phyloP scores from a whole-genome alignment of 768 basidiomycete genomes.

The Termitomyces eurrhizus region DNA sequence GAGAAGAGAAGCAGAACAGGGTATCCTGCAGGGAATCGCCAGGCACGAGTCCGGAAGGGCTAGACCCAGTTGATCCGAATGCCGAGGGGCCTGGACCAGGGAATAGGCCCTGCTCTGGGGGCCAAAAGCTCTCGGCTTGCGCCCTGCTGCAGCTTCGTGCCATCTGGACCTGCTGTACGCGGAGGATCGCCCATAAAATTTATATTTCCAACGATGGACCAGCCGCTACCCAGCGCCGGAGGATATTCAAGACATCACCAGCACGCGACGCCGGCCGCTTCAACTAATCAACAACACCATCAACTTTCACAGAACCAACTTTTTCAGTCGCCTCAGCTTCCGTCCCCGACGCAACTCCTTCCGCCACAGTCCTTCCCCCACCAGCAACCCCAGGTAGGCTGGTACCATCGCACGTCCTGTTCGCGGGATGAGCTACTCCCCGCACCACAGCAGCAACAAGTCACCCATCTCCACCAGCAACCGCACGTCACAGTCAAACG shows the following conservation, averaged over 20 bases:
- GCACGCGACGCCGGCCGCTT: not conserved
- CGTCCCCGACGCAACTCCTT: not conserved
- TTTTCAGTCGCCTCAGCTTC: not conserved
- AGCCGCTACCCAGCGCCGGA: not conserved
- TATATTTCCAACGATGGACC: not conserved
- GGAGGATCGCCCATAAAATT: not conserved
- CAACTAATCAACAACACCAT: not conserved
- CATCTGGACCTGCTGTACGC: not conserved
- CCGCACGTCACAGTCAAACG: conserved; percentile 20
- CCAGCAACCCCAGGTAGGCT: not conserved
- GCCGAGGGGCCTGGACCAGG: not conserved
- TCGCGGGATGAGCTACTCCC: conserved; percentile 37
- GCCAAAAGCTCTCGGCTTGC: not conserved
- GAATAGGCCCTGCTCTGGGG: not conserved
- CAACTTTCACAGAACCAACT: not conserved
- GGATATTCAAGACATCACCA: conserved; percentile 1
- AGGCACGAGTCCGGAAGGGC: not conserved
- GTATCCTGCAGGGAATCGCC: not conserved
- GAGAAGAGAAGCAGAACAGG: not conserved
- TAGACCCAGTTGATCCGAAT: not conserved
- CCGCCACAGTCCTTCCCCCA: not conserved
- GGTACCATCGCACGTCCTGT: conserved; percentile 23
- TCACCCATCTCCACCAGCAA: conserved; percentile 17
- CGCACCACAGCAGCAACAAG: not conserved
- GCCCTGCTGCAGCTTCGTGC: not conserved